Evolutionary conservation across 768 basidiomycete species (phyloP).

Genomic region (Lactarius hengduanensis): DNA sequence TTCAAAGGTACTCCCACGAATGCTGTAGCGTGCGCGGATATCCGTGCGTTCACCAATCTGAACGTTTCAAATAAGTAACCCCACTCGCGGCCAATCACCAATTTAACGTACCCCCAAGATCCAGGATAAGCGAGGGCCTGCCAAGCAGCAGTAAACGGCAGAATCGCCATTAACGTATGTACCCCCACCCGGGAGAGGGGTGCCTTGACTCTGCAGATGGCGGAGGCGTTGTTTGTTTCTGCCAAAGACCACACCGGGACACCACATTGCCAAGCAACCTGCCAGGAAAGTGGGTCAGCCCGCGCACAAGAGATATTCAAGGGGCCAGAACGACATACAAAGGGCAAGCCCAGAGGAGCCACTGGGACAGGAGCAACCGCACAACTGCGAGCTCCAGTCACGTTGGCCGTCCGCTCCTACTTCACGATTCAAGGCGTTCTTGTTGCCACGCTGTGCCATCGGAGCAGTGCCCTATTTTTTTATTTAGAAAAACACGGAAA

Average conservation of each 20-base stretch:
- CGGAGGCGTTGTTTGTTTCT: constrained; percentile 43
- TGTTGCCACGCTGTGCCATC: constrained; percentile 16
- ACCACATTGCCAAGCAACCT: constrained; percentile 42
- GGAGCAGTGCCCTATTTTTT: not conserved
- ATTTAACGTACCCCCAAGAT: constrained; percentile 41
- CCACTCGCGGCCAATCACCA: not conserved
- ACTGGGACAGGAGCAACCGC: constrained; percentile 28
- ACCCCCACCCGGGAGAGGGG: constrained; percentile 41
- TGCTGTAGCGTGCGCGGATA: constrained; percentile 45
- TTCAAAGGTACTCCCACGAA: constrained; percentile 43
- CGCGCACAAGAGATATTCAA: not conserved
- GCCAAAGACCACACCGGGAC: constrained; percentile 44
- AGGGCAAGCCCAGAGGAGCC: constrained; percentile 30
- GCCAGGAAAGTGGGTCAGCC: not conserved
- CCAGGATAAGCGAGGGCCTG: constrained; percentile 39
- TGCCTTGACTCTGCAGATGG: constrained; percentile 39
- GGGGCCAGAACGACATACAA: constrained; percentile 28
- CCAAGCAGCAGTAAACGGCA: constrained; percentile 37
- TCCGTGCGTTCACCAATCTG: constrained; percentile 40
- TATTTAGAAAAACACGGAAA: not conserved
- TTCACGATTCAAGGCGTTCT: constrained; percentile 33
- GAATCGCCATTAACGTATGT: constrained; percentile 40
- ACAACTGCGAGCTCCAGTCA: constrained; percentile 35
- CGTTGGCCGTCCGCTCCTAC: constrained; percentile 35
- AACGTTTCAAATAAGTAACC: constrained; percentile 31